Base-by-base conservation (phyloP, 2,329 filamentous ascomycete genomes). In the Alternaria sp. region DNA sequence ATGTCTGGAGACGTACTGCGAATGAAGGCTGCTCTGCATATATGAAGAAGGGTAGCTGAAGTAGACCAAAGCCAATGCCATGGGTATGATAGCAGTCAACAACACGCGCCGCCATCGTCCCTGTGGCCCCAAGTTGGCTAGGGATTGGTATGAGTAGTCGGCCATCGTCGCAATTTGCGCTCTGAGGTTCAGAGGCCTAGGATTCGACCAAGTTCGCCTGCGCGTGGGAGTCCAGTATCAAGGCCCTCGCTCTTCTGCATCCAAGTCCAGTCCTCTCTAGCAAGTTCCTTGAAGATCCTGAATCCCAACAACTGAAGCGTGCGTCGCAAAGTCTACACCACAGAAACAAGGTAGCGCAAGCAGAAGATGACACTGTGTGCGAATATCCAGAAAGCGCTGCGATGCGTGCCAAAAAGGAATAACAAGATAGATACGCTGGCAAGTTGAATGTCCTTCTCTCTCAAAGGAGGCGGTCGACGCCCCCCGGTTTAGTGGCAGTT, bases 71-170 rank as follows among this genome's bases (percentile, higher is more conserved):
- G 67, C 64, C 51, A 70, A 56, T 14, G 69, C 54, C 62, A 76
- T 71, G 48, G 73, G 74, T 17, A 76, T 58, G 52, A 70, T 49
- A 33, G 73, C 65, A 44, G 76, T 63, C 29, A 75, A 46, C 58
- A 77, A 59, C 4, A 73, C 66, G 50, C 73, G 72, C 54, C 74
- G 72, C 72, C 73, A 77, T 54, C 73, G 66, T 17, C 67, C 73
- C 51, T 76, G 73, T 17, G 73, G 73, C 10, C 72, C 71, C 62
- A 77, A 68, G 58, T 67, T 74, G 14, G 65, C 66, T 40, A 75
- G 63, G 39, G 69, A 64, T 46, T 71, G 62, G 65, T 74, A 75
- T 48, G 69, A 67, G 66, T 70, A 71, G 51, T 72, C 69, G 52
- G 62, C 54, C 60, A 69, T 68, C 14, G 57, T 51, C 55, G 56